Conservation (phyloP, 2,329 filamentous ascomycete genomes). For the Ceratocystis harringtonii region DNA sequence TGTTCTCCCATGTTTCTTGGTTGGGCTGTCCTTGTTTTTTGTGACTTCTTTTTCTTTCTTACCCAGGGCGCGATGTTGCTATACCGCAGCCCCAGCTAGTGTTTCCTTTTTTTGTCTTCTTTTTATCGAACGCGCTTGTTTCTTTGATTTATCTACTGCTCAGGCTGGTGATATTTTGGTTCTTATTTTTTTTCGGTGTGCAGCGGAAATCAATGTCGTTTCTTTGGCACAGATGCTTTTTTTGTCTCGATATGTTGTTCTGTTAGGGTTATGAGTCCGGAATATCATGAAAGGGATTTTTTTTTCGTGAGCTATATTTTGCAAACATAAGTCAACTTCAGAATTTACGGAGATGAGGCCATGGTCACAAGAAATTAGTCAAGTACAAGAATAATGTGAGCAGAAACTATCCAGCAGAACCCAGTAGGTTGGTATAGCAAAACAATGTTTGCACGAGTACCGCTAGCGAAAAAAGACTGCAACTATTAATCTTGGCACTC, state of each 20-base stretch:
- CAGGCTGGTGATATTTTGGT: background rate
- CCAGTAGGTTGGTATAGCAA: slow-evolving; percentile 44
- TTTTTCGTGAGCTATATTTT: too few relatives aligned
- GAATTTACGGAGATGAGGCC: background rate
- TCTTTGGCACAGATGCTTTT: background rate
- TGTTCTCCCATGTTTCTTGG: background rate
- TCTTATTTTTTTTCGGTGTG: background rate
- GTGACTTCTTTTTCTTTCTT: background rate
- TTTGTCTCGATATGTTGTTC: background rate
- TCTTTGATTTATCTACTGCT: background rate
- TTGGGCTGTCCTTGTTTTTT: background rate
- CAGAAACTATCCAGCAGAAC: slow-evolving; percentile 95
- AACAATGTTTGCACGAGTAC: slow-evolving; percentile 49
- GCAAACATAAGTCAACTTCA: too few relatives aligned
- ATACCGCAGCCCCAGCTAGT: background rate
- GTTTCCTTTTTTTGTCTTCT: background rate
- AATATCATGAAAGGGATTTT: too few relatives aligned
- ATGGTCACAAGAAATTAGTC: background rate
- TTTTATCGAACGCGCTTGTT: background rate
- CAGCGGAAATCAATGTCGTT: background rate
- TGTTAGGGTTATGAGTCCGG: background rate
- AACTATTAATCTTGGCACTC: slow-evolving; percentile 60
- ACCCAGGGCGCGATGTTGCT: slow-evolving; percentile 1
- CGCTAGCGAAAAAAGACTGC: slow-evolving; percentile 98
- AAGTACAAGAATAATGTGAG: slow-evolving; percentile 42